Evolutionary conservation across 192 early-diverging fungal species (phyloP), one percentile per base, ranked within the genome.

Genomic region (Backusella liffmaniae): DNA sequence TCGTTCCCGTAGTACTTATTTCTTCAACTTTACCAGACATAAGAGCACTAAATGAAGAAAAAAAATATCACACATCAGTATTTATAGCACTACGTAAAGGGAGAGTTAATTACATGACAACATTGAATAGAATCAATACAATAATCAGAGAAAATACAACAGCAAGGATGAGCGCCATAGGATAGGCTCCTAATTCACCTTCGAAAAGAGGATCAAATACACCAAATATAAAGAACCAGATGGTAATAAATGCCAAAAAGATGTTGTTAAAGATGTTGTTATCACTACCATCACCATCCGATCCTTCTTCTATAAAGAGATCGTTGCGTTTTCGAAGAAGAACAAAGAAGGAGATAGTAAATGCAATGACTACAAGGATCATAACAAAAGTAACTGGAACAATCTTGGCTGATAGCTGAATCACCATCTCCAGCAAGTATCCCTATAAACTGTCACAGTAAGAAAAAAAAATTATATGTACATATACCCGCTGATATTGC

Each of bases 191-290:
- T 65, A 53, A 42, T 21, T 39, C 59, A 1, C 62, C 41, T 35
- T 66, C 65, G 0, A 44, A 46, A 12, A 74, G 35, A 8, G 73
- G 59, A 6, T 67, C 65, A 65, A 65, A 74, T 10, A 66, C 65
- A 66, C 73, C 73, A 44, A 42, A 34, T n/a, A 74, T 32, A 35
- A 74, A 74, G 26, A 74, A 65, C 62, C 62, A 74, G 7, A 66
- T 65, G 0, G 41, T 36, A 32, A 30, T 42, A 42, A 74, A 66
- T 9, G 65, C 73, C 15, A 29, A 34, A 30, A 62, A 44, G 5
- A 39, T 13, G 30, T 44, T 66, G 0, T 15, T 23, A 74, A 74
- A 74, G 2, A 23, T 16, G 29, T 71, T 71, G 30, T 36, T 30
- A 44, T 16, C 29, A n/a, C 23, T n/a, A 5, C 10, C 18, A 66